phyloP scores from a whole-genome alignment of 208 protist species.

The Angomonas deanei region DNA sequence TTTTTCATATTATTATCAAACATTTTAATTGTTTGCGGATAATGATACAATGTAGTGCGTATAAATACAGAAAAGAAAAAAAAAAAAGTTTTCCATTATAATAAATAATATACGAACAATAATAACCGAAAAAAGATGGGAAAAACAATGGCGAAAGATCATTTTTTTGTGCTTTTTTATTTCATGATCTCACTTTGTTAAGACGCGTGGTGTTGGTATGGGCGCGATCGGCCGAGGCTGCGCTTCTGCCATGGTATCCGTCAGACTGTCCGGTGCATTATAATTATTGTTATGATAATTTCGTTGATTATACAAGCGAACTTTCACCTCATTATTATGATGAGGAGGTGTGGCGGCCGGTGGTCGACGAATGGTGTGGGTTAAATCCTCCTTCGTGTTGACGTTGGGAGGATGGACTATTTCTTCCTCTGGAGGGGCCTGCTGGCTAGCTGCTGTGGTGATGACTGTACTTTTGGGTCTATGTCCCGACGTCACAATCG shows the following conservation, averaged over 20 bases:
- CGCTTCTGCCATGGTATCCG: background rate
- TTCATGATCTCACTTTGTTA: background rate
- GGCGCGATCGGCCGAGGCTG: background rate
- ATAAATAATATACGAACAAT: background rate
- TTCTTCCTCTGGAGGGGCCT: background rate
- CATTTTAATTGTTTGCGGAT: too few relatives aligned
- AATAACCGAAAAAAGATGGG: background rate
- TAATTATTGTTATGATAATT: too few relatives aligned
- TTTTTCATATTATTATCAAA: too few relatives aligned
- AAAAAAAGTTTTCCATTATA: constrained; percentile 1
- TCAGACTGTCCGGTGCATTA: too few relatives aligned
- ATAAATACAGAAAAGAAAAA: constrained; percentile 4
- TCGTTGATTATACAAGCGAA: too few relatives aligned
- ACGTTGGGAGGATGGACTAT: too few relatives aligned
- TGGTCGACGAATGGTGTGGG: too few relatives aligned
- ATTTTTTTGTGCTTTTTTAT: background rate
- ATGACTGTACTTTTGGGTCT: too few relatives aligned
- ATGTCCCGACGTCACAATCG: background rate
- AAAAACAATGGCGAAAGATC: background rate
- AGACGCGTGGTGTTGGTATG: background rate
- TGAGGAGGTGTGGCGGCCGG: too few relatives aligned
- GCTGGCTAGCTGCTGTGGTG: too few relatives aligned
- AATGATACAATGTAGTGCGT: background rate
- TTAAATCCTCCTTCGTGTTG: too few relatives aligned
- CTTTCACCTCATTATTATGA: too few relatives aligned